Conservation (phyloP, 148 eudicot species). For the Persicaria tinctoria region DNA sequence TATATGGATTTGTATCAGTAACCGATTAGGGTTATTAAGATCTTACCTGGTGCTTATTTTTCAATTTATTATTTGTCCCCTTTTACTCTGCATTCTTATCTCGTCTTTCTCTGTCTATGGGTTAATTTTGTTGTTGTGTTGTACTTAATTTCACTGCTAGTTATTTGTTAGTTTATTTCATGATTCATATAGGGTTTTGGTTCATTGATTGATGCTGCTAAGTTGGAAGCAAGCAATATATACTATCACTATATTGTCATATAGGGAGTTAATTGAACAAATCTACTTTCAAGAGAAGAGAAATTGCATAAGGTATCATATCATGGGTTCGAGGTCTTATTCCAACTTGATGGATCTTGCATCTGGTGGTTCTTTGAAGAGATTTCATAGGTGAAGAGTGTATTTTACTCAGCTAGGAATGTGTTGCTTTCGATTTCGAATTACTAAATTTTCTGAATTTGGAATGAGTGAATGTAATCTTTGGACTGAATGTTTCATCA, state of each 20-base stretch:
- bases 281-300: neutral
- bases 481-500: no score
- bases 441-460: no score
- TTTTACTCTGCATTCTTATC: neutral
- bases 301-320: conserved; percentile 19
- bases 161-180: neutral
- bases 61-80: neutral
- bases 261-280: neutral
- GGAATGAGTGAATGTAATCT: no score
- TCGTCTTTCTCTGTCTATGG: neutral
- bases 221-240: neutral
- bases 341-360: conserved; percentile 69
- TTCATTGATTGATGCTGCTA: neutral
- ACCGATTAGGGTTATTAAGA: neutral
- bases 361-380: conserved; percentile 50
- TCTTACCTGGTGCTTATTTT: neutral
- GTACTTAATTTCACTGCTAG: neutral
- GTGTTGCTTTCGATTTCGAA: no score
- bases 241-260: neutral
- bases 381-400: conserved; percentile 46
- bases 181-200: neutral
- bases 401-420: no score
- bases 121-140: neutral
- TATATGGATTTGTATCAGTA: neutral
- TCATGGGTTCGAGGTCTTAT: conserved; percentile 73